Percentiles rank a stretch among this genome's conserved stretches.
These are phyloP conservation scores for Gastrolobium bilobum DNA, from an alignment of 306 rosid species.

Conservation along the genomic window DNA sequence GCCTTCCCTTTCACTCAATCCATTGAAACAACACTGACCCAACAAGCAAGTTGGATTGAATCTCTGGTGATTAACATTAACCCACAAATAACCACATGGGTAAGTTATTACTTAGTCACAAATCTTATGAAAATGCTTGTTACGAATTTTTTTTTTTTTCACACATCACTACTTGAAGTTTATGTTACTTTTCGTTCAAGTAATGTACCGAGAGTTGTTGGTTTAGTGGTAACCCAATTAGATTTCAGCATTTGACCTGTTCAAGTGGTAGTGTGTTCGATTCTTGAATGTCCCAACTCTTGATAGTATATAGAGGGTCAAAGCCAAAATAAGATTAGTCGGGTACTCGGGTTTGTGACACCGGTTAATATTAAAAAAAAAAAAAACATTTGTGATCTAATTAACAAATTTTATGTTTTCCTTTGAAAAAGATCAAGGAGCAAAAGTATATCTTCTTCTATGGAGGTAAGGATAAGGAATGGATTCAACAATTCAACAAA, in stretches of 20 bases:
- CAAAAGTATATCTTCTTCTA: slow-evolving; percentile 57
- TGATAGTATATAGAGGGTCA: no score
- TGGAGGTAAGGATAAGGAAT: slow-evolving; percentile 59
- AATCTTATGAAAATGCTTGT: background rate
- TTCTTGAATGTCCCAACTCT: no score
- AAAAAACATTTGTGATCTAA: background rate
- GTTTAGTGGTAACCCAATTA: no score
- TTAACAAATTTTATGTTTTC: slow-evolving; percentile 10
- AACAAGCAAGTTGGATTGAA: slow-evolving; percentile 32
- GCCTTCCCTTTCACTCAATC: slow-evolving; percentile 56
- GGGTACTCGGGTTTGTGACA: no score
- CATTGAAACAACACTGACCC: background rate
- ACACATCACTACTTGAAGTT: no score
- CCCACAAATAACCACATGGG: slow-evolving; percentile 38
- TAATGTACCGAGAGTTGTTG: no score
- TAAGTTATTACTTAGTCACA: slow-evolving; percentile 13
- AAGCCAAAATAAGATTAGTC: no score
- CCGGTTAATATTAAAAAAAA: no score
- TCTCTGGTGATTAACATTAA: slow-evolving; percentile 2
- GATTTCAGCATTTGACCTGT: no score
- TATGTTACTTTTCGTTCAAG: no score
- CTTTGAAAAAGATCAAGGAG: slow-evolving; percentile 46
- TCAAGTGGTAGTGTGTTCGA: no score
- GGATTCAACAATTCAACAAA: slow-evolving; percentile 61
- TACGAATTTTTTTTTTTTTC: no score